These are phyloP conservation scores for Kuraishia molischiana DNA, from an alignment of 805 yeast species.

Conservation along the genomic window DNA sequence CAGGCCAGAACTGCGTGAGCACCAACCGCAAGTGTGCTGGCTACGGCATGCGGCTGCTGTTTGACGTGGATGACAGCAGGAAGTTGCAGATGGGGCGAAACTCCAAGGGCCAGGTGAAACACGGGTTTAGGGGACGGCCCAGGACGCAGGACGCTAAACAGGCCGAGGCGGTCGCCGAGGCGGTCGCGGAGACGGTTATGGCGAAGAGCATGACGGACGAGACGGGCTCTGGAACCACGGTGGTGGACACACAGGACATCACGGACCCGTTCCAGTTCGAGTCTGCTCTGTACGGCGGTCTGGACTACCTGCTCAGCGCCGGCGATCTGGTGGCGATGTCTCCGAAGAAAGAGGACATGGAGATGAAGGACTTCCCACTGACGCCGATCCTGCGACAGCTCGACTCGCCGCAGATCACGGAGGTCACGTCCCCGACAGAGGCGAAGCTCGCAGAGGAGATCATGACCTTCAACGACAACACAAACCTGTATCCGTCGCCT, in stretches of 20 bases:
- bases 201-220: neutral
- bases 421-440: neutral
- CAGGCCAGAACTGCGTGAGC: slow-evolving; percentile 26
- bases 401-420: neutral
- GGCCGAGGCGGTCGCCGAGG: no score
- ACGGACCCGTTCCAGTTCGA: slow-evolving; percentile 18
- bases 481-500: slow-evolving; percentile 7
- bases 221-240: neutral
- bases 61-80: slow-evolving; percentile 39
- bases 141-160: slow-evolving; percentile 20
- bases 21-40: slow-evolving; percentile 39
- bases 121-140: slow-evolving; percentile 36
- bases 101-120: slow-evolving; percentile 24
- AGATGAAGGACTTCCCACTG: neutral
- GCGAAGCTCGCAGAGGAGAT: slow-evolving; percentile 8
- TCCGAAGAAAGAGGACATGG: neutral
- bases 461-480: slow-evolving; percentile 10
- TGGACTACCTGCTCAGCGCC: slow-evolving; percentile 17
- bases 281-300: slow-evolving; percentile 19
- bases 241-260: no score
- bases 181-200: neutral
- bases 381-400: neutral
- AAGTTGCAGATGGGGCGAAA: slow-evolving; percentile 14
- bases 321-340: neutral
- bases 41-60: slow-evolving; percentile 35